Evolutionary conservation across 176 grass and related monocot species (phyloP).

Genomic region (Pharus latifolius): DNA sequence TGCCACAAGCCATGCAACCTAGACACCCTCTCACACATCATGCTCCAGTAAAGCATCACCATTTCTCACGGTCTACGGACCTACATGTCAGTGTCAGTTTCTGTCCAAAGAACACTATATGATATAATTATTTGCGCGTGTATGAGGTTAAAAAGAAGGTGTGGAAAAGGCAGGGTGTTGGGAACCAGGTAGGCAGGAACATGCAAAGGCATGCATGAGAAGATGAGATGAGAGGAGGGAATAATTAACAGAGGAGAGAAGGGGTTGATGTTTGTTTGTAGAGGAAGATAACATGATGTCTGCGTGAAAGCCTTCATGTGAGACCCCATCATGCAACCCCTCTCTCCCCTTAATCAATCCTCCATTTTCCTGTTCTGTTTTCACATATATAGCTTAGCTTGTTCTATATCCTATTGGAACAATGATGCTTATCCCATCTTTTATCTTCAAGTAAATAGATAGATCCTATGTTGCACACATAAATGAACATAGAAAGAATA

Average conservation of each 20-base stretch:
- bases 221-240: slow-evolving; percentile 22
- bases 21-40: slow-evolving; percentile 12
- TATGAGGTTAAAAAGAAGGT: slow-evolving; percentile 39
- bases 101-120: neutral
- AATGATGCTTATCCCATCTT: slow-evolving; percentile 4
- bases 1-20: slow-evolving; percentile 29
- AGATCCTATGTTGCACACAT: neutral
- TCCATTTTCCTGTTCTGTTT: slow-evolving; percentile 16
- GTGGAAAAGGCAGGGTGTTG: slow-evolving; percentile 56
- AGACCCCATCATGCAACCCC: slow-evolving; percentile 67
- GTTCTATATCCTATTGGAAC: neutral
- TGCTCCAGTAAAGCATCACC: slow-evolving; percentile 11
- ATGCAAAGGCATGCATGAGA: slow-evolving; percentile 36
- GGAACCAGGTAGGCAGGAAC: slow-evolving; percentile 57
- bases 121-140: slow-evolving; percentile 40
- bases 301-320: slow-evolving; percentile 97
- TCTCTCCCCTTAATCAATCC: slow-evolving; percentile 20
- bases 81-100: slow-evolving; percentile 29
- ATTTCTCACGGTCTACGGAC: slow-evolving; percentile 19
- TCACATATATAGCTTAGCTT: neutral
- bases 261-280: slow-evolving; percentile 83
- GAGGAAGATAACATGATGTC: slow-evolving; percentile 99
- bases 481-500: neutral
- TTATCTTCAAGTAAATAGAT: neutral
- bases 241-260: slow-evolving; percentile 38